Evolutionary conservation across 2,329 filamentous ascomycete genomes (phyloP).

Genomic region (Massarina eburnea): DNA sequence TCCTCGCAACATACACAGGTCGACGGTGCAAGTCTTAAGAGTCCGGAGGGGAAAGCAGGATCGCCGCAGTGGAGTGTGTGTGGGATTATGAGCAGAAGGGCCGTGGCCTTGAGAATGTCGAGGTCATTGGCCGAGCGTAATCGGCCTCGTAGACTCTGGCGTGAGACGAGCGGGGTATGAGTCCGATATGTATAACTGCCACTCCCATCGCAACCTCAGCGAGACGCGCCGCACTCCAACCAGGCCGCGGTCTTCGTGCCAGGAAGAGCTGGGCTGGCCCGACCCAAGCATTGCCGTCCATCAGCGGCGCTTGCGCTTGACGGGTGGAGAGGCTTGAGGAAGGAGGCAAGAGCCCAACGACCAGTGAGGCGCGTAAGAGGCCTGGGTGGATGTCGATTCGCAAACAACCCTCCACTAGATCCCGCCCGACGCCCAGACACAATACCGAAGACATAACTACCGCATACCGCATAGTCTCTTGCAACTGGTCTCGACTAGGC

Average conservation of each 20-base stretch:
- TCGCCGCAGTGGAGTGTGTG: slow-evolving; percentile 36
- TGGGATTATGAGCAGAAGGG: slow-evolving; percentile 18
- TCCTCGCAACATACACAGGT: slow-evolving; percentile 23
- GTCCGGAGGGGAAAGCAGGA: slow-evolving; percentile 32
- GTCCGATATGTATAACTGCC: slow-evolving; percentile 38
- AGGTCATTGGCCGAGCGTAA: slow-evolving; percentile 30
- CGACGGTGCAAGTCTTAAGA: slow-evolving; percentile 11
- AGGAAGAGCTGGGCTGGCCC: slow-evolving; percentile 27
- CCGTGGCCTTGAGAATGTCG: slow-evolving; percentile 11
- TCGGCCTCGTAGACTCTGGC: slow-evolving; percentile 20
- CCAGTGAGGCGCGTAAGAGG: slow-evolving; percentile 27
- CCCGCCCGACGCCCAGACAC: slow-evolving; percentile 21
- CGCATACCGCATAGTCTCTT: too few species aligned
- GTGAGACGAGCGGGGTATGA: slow-evolving; percentile 27
- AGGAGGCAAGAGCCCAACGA: slow-evolving; percentile 25
- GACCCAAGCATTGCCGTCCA: slow-evolving; percentile 29
- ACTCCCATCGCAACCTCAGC: slow-evolving; percentile 24
- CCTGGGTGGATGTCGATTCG: slow-evolving; percentile 38
- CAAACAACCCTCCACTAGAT: slow-evolving; percentile 30
- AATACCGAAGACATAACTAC: slow-evolving; percentile 21
- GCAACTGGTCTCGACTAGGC: too few species aligned
- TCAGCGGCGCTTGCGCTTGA: slow-evolving; percentile 41
- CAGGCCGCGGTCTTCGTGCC: slow-evolving; percentile 26
- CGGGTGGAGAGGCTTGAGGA: slow-evolving; percentile 36
- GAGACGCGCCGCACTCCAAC: slow-evolving; percentile 23